Evolutionary conservation across 768 basidiomycete genomes (phyloP).

Genomic region (Termitomyces bulborhizus): DNA sequence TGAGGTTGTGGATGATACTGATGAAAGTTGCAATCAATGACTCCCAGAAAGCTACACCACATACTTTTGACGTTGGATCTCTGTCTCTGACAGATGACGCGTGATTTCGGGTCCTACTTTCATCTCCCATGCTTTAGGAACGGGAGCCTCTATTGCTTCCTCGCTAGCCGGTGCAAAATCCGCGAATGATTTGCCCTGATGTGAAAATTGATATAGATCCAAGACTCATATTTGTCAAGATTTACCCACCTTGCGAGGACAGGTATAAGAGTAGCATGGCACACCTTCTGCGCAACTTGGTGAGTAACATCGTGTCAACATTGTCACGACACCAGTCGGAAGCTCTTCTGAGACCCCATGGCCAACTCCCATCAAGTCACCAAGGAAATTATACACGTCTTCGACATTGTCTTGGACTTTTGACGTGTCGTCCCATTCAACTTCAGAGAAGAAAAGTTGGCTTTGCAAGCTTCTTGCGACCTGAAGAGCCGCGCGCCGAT

Average conservation of each 20-base stretch:
- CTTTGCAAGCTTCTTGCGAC: slow-evolving; percentile 88
- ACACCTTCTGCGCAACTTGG: slow-evolving; percentile 77
- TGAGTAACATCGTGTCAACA: slow-evolving; percentile 86
- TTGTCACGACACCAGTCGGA: slow-evolving; percentile 86
- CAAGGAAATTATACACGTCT: slow-evolving; percentile 90
- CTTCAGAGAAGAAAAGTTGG: slow-evolving; percentile 94
- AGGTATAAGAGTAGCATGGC: slow-evolving; percentile 78
- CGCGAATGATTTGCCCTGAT: slow-evolving; percentile 26
- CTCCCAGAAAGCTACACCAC: slow-evolving; percentile 9
- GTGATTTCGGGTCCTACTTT: slow-evolving; percentile 35
- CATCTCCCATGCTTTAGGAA: slow-evolving; percentile 38
- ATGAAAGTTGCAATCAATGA: background rate
- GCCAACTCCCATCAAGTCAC: slow-evolving; percentile 65
- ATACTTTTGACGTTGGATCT: slow-evolving; percentile 77
- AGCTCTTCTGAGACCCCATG: slow-evolving; percentile 58
- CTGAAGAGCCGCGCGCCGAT: slow-evolving; percentile 78
- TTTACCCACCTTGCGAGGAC: slow-evolving; percentile 57
- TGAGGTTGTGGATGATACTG: slow-evolving; percentile 81
- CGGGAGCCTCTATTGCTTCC: slow-evolving; percentile 23
- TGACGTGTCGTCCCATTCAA: slow-evolving; percentile 81
- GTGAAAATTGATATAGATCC: background rate
- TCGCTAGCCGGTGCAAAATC: slow-evolving; percentile 19
- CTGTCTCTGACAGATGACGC: slow-evolving; percentile 58
- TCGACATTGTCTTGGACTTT: slow-evolving; percentile 82
- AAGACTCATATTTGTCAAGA: background rate